A percentile compares a stretch with the other conserved stretches of the same genome.
phyloP scores from a whole-genome alignment of 257 asterid genomes.

The Eustoma russellianum region DNA sequence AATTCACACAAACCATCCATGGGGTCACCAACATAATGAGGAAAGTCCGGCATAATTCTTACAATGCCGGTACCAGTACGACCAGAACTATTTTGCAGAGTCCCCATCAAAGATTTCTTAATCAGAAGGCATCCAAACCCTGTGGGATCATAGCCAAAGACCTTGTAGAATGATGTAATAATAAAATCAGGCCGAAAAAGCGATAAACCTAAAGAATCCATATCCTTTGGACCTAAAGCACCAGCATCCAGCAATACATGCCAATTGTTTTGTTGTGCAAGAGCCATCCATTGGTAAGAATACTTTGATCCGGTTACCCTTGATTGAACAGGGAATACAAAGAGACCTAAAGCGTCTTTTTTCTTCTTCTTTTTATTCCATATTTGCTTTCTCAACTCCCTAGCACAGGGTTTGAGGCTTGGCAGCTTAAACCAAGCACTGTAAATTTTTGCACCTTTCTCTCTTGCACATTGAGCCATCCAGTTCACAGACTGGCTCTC shows the following conservation, averaged over 20 bases:
- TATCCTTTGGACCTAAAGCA: slow-evolving; percentile 29
- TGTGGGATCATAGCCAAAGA: slow-evolving; percentile 22
- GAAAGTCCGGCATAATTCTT: slow-evolving; percentile 18
- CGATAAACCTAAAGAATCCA: slow-evolving; percentile 27
- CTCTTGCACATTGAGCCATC: slow-evolving; percentile 27
- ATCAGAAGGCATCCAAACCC: slow-evolving; percentile 28
- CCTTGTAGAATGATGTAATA: slow-evolving; percentile 24
- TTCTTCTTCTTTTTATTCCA: slow-evolving; percentile 18
- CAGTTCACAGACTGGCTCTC: slow-evolving; percentile 28
- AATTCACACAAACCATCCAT: slow-evolving; percentile 18
- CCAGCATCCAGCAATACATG: slow-evolving; percentile 30
- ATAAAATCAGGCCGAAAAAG: slow-evolving; percentile 30
- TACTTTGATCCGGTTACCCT: slow-evolving; percentile 28
- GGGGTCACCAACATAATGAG: slow-evolving; percentile 19
- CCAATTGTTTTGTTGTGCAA: slow-evolving; percentile 30
- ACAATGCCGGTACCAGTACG: slow-evolving; percentile 25
- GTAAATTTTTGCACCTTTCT: slow-evolving; percentile 24
- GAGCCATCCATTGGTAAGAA: slow-evolving; percentile 29
- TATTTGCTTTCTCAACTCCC: slow-evolving; percentile 24
- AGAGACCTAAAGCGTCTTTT: slow-evolving; percentile 23
- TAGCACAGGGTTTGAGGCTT: slow-evolving; percentile 22
- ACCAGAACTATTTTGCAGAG: slow-evolving; percentile 20
- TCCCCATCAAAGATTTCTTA: slow-evolving; percentile 25
- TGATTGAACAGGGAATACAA: slow-evolving; percentile 30
- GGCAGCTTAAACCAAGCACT: slow-evolving; percentile 29